These are phyloP conservation scores for Eleusine coracana DNA, from an alignment of 176 grass and related monocot species.

Conservation along the genomic window DNA sequence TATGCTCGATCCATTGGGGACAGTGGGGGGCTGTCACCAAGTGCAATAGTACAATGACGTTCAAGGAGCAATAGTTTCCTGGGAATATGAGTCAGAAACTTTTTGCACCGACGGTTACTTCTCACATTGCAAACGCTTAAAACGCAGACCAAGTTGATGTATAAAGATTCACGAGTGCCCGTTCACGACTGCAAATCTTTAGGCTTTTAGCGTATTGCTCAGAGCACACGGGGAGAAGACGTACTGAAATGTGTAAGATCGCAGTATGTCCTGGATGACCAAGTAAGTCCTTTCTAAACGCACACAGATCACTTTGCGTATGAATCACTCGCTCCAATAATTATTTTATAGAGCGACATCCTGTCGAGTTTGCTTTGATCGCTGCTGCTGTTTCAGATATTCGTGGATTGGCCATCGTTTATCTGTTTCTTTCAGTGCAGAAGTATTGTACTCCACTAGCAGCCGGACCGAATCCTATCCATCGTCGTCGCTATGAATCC, in stretches of 20 bases:
- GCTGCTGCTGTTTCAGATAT: conserved; percentile 26
- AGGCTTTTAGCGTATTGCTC: conserved; percentile 27
- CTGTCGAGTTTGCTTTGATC: background rate
- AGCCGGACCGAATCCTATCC: background rate
- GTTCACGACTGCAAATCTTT: background rate
- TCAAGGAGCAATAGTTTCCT: background rate
- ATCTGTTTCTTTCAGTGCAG: conserved; percentile 37
- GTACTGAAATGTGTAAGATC: background rate
- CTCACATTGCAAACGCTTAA: background rate
- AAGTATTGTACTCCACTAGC: conserved; percentile 48
- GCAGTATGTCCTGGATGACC: background rate
- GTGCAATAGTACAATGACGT: background rate
- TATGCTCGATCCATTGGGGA: background rate
- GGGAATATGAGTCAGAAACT: background rate
- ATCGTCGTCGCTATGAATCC: background rate
- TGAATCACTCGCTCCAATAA: conserved; percentile 8
- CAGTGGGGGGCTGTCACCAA: background rate
- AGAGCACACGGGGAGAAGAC: conserved; percentile 3
- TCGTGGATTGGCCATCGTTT: background rate
- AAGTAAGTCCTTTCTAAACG: background rate
- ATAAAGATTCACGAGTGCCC: background rate
- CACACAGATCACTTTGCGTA: background rate
- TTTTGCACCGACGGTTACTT: background rate
- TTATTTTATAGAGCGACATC: conserved; percentile 6
- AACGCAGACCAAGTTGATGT: conserved; percentile 15